These are phyloP conservation scores for Scortechinia acanthostroma DNA, from an alignment of 2,329 filamentous ascomycete species.

Conservation along the genomic window DNA sequence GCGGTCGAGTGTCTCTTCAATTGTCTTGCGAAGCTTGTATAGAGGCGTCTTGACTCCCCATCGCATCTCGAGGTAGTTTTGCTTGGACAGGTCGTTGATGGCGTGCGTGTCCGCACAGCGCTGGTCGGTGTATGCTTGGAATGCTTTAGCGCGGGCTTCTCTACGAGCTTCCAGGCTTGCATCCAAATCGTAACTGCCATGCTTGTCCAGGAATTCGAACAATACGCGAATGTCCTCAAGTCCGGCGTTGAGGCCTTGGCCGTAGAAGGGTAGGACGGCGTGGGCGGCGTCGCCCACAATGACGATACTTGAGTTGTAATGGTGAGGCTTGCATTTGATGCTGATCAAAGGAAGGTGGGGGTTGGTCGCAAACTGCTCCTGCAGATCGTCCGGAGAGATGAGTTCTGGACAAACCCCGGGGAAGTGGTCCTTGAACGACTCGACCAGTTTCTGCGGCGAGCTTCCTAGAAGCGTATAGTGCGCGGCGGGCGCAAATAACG, in stretches of 20 bases:
- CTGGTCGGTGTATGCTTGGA: conserved; percentile 68
- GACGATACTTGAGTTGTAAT: conserved; percentile 69
- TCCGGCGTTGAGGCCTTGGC: conserved; percentile 94
- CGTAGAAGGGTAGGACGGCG: conserved; percentile 97
- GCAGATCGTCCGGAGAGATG: conserved; percentile 61
- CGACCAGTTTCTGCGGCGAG: conserved; percentile 47
- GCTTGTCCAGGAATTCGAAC: conserved; percentile 72
- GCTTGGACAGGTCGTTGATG: conserved; percentile 84
- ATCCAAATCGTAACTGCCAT: conserved; percentile 29
- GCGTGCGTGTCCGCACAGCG: conserved; percentile 75
- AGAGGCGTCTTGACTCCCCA: conserved; percentile 70
- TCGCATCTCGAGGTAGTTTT: conserved; percentile 93
- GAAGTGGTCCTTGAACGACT: conserved; percentile 78
- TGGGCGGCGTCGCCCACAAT: conserved; percentile 92
- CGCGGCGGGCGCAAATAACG: conserved; percentile 74
- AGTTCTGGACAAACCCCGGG: conserved; percentile 69
- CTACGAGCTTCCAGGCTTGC: conserved; percentile 48
- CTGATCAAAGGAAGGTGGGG: conserved; percentile 88
- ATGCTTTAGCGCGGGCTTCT: conserved; percentile 50
- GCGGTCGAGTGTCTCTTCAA: conserved; percentile 78
- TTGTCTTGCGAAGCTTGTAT: conserved; percentile 74
- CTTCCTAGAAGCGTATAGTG: conserved; percentile 65
- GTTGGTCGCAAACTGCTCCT: conserved; percentile 70
- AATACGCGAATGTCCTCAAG: conserved; percentile 88
- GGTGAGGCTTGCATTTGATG: conserved; percentile 86